Base-by-base conservation (phyloP, 208 protist genomes). In the Leishmania aethiopica region DNA sequence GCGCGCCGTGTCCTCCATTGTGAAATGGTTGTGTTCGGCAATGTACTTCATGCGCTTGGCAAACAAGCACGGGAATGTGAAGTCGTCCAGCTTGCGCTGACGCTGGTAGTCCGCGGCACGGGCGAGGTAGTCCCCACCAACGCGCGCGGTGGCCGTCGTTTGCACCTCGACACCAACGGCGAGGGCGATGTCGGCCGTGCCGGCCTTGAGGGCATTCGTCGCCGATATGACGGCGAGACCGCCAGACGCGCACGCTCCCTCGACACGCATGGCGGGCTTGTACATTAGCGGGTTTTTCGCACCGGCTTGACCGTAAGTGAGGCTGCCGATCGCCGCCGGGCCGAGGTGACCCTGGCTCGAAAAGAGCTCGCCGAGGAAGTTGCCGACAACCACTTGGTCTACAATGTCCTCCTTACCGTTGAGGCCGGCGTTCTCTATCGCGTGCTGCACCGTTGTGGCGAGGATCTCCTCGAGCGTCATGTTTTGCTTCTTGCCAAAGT, bases 61-160 rank as follows among this genome's bases (percentile, higher is more conserved):
- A 64, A 97, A 98, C 37, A 98, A 80, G 74, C 95, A 97, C n/a
- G 96, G 96, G 81, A 97, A 98, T 5, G 94, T 97, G 84, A 98
- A 98, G 84, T 98, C 96, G 82, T 98, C 96, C 40, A 98, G 51
- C 37, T 78, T 32, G 67, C 96, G 93, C 91, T 98, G 96, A 1
- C 92, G 89, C 47, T 80, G 77, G 88, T 98, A 98, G 89, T 98
- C 81, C 1, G 95, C 86, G 28, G 96, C 95, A 32, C 93, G 90
- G n/a, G 96, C 96, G n/a, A 98, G 86, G 82, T 96, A 96, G 89
- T 97, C 94, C 10, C 91, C 95, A 42, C 94, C 95, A 22, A 96
- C 89, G 49, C 94, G 87, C 17, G 96, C 89, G 22, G 83, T 89
- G 6, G 92, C 93, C 13, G 93, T 97, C 66, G 93, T 98, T 77